Evolutionary conservation across 192 early-diverging fungal genomes (phyloP).

Genomic region (Chytriomyces confervae): DNA sequence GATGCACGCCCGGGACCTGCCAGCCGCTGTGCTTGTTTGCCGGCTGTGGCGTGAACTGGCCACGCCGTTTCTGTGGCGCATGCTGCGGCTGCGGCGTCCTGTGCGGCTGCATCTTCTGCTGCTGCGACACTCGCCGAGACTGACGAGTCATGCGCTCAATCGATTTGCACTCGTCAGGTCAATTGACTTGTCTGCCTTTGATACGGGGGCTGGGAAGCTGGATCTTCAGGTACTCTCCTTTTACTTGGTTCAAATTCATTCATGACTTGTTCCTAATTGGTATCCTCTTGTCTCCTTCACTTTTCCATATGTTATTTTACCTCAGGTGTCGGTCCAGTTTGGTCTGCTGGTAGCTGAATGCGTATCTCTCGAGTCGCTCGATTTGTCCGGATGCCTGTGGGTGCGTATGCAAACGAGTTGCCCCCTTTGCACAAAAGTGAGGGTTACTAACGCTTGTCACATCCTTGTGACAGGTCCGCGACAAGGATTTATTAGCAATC

Average conservation of each 20-base stretch:
- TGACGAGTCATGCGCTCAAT: neutral
- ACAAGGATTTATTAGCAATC: constrained; percentile 8
- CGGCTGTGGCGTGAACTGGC: constrained; percentile 2
- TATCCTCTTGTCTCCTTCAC: neutral
- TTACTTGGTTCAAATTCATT: neutral
- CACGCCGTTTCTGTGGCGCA: neutral
- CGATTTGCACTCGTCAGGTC: neutral
- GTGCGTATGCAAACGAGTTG: neutral
- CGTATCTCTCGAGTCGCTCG: neutral
- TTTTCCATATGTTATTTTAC: neutral
- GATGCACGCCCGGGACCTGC: neutral
- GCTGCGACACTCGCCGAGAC: neutral
- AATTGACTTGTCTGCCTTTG: neutral
- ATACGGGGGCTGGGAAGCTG: neutral
- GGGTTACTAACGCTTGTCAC: neutral
- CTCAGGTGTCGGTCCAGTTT: neutral
- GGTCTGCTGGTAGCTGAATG: constrained; percentile 7
- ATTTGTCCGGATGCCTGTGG: constrained; percentile 27
- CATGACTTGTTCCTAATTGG: neutral
- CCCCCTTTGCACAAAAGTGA: no score
- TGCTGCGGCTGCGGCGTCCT: neutral
- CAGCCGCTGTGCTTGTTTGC: neutral
- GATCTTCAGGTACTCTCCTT: neutral
- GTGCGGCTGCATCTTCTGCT: neutral
- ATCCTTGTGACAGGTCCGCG: neutral